These are phyloP conservation scores for Geranomyces michiganensis DNA, from an alignment of 192 early-diverging fungal species.

Conservation along the genomic window DNA sequence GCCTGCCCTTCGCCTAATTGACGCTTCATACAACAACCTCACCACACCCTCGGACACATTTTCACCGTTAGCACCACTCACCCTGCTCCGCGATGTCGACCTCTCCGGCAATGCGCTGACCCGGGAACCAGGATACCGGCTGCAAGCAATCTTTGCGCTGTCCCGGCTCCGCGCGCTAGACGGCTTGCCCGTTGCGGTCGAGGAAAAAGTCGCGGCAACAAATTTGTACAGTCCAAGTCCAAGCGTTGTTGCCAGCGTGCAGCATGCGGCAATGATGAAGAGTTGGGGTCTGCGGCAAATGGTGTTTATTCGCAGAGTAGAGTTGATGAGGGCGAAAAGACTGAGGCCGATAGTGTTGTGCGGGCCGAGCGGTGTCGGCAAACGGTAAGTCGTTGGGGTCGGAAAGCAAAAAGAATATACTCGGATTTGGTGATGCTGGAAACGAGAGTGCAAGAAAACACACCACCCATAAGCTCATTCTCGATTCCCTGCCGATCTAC, in stretches of 20 bases:
- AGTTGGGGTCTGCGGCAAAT: slow-evolving; percentile 26
- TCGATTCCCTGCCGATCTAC: too few relatives aligned
- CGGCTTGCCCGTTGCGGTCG: slow-evolving; percentile 43
- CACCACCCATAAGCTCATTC: background rate
- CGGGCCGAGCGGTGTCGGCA: slow-evolving; percentile 59
- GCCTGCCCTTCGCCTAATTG: slow-evolving; percentile 31
- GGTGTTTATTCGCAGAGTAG: slow-evolving; percentile 44
- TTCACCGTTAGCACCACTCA: slow-evolving; percentile 9
- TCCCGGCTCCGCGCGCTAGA: slow-evolving; percentile 49
- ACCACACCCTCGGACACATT: slow-evolving; percentile 19
- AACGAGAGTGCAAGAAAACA: background rate
- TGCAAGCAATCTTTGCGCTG: slow-evolving; percentile 44
- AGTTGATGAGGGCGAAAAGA: slow-evolving; percentile 43
- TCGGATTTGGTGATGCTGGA: too few relatives aligned
- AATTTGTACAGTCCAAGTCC: slow-evolving; percentile 53
- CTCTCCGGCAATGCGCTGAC: slow-evolving; percentile 43
- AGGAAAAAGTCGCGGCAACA: slow-evolving; percentile 58
- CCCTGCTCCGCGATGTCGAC: slow-evolving; percentile 40
- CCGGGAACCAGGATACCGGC: slow-evolving; percentile 21
- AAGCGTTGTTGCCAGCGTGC: slow-evolving; percentile 49
- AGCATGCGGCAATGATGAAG: slow-evolving; percentile 48
- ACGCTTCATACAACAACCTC: slow-evolving; percentile 47
- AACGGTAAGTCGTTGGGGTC: slow-evolving; percentile 37
- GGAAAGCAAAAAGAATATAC: too few relatives aligned
- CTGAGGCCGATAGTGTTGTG: slow-evolving; percentile 56